Conservation (phyloP, 345 rosid species). For the Eucalyptus regnans region DNA sequence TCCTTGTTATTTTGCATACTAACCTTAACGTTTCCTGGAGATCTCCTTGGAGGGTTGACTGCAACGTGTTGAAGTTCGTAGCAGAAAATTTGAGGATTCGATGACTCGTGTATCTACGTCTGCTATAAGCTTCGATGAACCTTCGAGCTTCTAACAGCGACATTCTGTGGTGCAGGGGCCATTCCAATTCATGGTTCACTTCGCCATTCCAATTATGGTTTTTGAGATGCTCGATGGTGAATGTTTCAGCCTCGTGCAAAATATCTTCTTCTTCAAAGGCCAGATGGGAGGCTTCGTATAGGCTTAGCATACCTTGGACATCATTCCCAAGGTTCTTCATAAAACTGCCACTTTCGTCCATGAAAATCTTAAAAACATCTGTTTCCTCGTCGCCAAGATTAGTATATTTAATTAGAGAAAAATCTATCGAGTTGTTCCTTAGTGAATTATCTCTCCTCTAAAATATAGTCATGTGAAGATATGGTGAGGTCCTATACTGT, state of each 20-base stretch:
- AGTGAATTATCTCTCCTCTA: too few relatives aligned
- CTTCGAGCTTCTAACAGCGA: slow-evolving; percentile 12
- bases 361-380: slow-evolving; percentile 18
- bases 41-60: slow-evolving; percentile 12
- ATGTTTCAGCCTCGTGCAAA: background rate
- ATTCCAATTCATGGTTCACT: slow-evolving; percentile 15
- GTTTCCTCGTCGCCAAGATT: background rate
- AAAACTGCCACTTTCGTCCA: slow-evolving; percentile 1
- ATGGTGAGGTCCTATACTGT: background rate
- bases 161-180: slow-evolving; percentile 12
- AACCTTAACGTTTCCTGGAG: slow-evolving; percentile 2
- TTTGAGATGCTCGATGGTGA: background rate
- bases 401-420: background rate
- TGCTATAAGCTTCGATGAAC: slow-evolving; percentile 7
- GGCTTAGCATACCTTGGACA: slow-evolving; percentile 8
- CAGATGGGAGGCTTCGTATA: slow-evolving; percentile 22
- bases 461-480: background rate
- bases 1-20: background rate
- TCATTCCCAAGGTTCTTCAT: background rate
- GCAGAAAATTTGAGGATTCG: slow-evolving; percentile 19
- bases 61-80: slow-evolving; percentile 25
- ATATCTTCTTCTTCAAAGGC: slow-evolving; percentile 19
- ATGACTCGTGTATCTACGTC: background rate
- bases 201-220: background rate
- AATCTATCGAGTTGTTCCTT: background rate